Evolutionary conservation across 2,329 filamentous ascomycete genomes (phyloP).

Genomic region (Aureobasidium sp.): DNA sequence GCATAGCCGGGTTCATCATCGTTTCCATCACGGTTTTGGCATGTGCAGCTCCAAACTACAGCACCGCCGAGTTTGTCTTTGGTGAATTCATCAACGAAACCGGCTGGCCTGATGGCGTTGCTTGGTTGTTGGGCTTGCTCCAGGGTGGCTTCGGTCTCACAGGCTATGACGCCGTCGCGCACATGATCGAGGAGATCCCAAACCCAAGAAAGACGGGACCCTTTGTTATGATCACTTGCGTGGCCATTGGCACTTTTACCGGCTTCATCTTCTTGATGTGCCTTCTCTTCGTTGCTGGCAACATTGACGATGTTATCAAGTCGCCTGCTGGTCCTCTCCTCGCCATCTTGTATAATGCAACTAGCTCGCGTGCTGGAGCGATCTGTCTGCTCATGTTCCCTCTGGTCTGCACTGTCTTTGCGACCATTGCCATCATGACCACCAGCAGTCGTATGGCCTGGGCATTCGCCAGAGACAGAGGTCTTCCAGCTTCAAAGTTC

Average conservation of each 20-base stretch:
- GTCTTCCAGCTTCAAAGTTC: constrained; percentile 25
- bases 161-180: constrained; percentile 46
- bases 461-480: constrained; percentile 28
- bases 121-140: constrained; percentile 36
- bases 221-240: constrained; percentile 29
- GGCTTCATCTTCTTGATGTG: constrained; percentile 29
- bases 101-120: constrained; percentile 31
- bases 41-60: constrained; percentile 57
- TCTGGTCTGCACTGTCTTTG: constrained; percentile 27
- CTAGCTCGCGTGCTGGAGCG: constrained; percentile 24
- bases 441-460: constrained; percentile 30
- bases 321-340: constrained; percentile 26
- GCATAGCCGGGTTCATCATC: constrained; percentile 57
- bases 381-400: constrained; percentile 30
- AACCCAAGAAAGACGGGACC: constrained; percentile 28
- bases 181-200: constrained; percentile 37
- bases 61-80: constrained; percentile 57
- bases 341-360: constrained; percentile 28
- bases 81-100: constrained; percentile 54
- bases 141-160: constrained; percentile 28
- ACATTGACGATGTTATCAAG: constrained; percentile 23
- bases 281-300: constrained; percentile 28
- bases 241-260: constrained; percentile 27
- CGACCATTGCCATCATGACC: constrained; percentile 28
- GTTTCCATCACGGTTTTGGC: constrained; percentile 63